Evolutionary conservation across 352 stramenopile species (phyloP).

Genomic region (Nothophytophthora sp.): DNA sequence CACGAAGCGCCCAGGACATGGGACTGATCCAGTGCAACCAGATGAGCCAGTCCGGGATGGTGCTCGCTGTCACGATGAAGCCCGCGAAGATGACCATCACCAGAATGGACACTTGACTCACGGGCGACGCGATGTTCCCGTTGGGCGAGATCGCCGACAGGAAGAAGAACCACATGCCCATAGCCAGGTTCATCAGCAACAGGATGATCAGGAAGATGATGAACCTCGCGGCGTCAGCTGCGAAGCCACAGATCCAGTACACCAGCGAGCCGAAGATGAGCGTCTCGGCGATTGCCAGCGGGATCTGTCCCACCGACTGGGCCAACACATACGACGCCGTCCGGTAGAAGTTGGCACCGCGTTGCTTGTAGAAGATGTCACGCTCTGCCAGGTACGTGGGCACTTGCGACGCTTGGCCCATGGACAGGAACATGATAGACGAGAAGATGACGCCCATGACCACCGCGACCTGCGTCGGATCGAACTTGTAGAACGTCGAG

Average conservation of each 20-base stretch:
- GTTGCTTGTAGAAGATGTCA: conserved; percentile 81
- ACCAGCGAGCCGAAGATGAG: conserved; percentile 77
- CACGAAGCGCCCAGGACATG: conserved; percentile 43
- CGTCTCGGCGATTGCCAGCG: conserved; percentile 51
- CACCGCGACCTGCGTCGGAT: conserved; percentile 30
- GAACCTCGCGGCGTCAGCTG: conserved; percentile 24
- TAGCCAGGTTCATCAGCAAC: conserved; percentile 47
- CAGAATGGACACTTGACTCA: conserved; percentile 39
- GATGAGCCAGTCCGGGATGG: conserved; percentile 44
- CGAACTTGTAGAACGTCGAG: conserved; percentile 42
- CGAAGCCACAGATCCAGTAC: conserved; percentile 85
- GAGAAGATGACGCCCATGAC: conserved; percentile 82
- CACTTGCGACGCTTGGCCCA: conserved; percentile 72
- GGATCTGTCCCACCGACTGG: conserved; percentile 28
- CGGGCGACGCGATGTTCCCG: conserved; percentile 28
- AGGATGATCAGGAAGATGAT: conserved; percentile 44
- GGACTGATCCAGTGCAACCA: conserved; percentile 69
- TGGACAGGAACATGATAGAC: conserved; percentile 69
- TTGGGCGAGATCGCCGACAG: conserved; percentile 30
- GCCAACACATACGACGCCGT: conserved; percentile 70
- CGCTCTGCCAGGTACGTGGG: conserved; percentile 62
- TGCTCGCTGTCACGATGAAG: conserved; percentile 46
- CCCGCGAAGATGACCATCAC: conserved; percentile 50
- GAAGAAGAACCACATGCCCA: conserved; percentile 56
- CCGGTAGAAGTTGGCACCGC: conserved; percentile 67